These are phyloP conservation scores for Thielaviopsis populi DNA, from an alignment of 2,329 filamentous ascomycete genomes.

Conservation along the genomic window DNA sequence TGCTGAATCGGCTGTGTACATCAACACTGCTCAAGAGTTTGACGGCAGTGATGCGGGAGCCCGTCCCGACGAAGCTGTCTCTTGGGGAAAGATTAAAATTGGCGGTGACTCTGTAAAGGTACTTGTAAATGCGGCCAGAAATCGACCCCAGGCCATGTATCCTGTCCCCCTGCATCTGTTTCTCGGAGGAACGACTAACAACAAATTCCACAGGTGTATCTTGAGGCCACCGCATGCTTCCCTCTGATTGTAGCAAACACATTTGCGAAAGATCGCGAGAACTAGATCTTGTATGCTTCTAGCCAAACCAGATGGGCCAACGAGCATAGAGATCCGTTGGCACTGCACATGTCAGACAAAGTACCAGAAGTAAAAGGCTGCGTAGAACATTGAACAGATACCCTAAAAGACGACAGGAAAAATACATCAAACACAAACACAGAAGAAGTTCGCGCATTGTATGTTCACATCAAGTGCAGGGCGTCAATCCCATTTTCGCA, in stretches of 20 bases:
- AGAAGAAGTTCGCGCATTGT: background rate
- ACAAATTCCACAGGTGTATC: conserved; percentile 36
- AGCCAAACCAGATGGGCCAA: background rate
- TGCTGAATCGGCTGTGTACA: conserved; percentile 90
- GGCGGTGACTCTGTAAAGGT: conserved; percentile 84
- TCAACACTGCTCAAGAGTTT: conserved; percentile 95
- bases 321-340: background rate
- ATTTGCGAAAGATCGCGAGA: conserved; percentile 41
- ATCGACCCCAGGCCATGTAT: background rate
- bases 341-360: background rate
- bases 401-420: background rate
- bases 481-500: too few species aligned
- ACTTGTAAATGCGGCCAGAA: conserved; percentile 20
- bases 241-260: conserved; percentile 53
- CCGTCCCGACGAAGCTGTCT: conserved; percentile 87
- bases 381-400: background rate
- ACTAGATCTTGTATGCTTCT: background rate
- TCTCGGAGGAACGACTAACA: background rate
- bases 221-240: conserved; percentile 50
- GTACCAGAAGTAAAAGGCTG: background rate
- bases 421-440: background rate
- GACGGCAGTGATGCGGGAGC: conserved; percentile 95
- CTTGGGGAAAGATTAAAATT: conserved; percentile 95
- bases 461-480: background rate
- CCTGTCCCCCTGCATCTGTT: background rate